Conservation (phyloP, 257 asterid species). For the Ligustrum vulgare region DNA sequence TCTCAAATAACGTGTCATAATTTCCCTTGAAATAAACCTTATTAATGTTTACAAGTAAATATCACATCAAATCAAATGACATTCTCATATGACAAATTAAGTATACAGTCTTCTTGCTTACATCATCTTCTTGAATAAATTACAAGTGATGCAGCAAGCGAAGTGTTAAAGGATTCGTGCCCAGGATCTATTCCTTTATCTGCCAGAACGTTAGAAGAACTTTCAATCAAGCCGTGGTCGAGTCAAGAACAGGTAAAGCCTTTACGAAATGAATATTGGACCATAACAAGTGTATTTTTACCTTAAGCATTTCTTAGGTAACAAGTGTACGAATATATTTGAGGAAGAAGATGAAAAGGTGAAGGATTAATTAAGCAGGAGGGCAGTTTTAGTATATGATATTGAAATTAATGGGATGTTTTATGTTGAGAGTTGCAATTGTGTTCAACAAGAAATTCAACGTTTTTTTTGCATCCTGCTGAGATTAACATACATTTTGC, state of each 20-base stretch:
- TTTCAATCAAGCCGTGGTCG: constrained; percentile 60
- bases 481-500: not conserved
- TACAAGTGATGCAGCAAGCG: constrained; percentile 77
- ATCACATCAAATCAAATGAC: not conserved
- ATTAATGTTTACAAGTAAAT: too few species aligned
- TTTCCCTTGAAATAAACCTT: too few species aligned
- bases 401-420: too few species aligned
- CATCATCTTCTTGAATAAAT: constrained; percentile 3
- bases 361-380: too few species aligned
- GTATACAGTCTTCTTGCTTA: not conserved
- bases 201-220: too few species aligned
- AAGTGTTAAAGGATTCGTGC: constrained; percentile 77
- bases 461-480: not conserved
- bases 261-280: constrained; percentile 32
- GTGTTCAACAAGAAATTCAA: not conserved
- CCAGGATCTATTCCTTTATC: constrained; percentile 66
- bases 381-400: too few species aligned
- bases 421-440: too few species aligned
- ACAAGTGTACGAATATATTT: not conserved
- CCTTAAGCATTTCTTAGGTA: not conserved
- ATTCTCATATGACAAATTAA: not conserved
- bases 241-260: constrained; percentile 46
- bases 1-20: too few species aligned
- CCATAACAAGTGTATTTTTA: constrained; percentile 11
- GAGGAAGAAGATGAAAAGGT: too few species aligned